Base-by-base conservation (phyloP, 805 yeast species). In the Hanseniaspora clermontiae region DNA sequence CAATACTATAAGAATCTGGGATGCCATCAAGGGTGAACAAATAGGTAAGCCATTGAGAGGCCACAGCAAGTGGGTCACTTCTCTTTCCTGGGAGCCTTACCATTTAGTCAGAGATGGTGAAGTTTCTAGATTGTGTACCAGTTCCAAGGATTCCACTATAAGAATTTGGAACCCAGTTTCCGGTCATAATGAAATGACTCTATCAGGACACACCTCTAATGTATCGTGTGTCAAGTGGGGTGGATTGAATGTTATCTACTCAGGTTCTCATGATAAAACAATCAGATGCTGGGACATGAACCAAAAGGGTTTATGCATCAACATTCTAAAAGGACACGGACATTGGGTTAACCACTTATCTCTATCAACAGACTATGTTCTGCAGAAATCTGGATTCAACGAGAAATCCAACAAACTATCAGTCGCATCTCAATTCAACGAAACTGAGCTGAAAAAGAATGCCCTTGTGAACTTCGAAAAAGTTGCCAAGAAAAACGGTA, bases 201-300 rank as follows among this genome's bases (percentile, higher is more conserved):
- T 93, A 76, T 79, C 86, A 55, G 97, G 97, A 0, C 98, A 93
- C 66, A 77, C 88, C 36, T 80, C 85, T 51, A 79, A 95, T 0
- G 97, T 93, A 2, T 83, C 96, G 1, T 88, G 97, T 71, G 95
- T 90, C n/a, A 89, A 83, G 68, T 93, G 98, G 98, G 87, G 96
- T 58, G 98, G 98, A 1, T 73, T 80, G 48, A 87, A 89, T 54
- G 74, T 84, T 19, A 75, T 93, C 38, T 93, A 90, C 68, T 81
- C 95, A 36, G 90, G 87, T 1, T 89, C 97, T 9, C 97, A 93
- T 65, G 98, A 93, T 69, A 91, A 90, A 66, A 86, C 96, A 5
- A 84, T 93, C 61, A 84, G 83, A 68, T 87, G 86, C 1, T 93
- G 98, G 98, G 91, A 87, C 64, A 69, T 69, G 69, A 80, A 87